Base-by-base conservation (phyloP, 2,329 filamentous ascomycete genomes). In the Ambrosiella beaveri region DNA sequence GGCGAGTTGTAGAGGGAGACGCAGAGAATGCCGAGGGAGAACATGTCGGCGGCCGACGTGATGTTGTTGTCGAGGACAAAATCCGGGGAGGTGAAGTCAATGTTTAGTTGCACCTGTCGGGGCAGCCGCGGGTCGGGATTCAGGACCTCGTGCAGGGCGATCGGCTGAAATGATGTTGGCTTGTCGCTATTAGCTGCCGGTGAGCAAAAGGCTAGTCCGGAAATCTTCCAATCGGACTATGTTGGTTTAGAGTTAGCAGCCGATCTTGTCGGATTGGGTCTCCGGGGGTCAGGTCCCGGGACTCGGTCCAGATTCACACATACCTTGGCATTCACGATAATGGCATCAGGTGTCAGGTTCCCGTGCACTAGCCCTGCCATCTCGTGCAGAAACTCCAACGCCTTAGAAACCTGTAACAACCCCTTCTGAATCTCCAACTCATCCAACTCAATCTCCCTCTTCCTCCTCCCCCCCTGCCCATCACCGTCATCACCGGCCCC, bases 371-470 rank as follows among this genome's bases (percentile, higher is more conserved):
- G 76, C 0, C 88, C 88, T 8, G 91, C 91, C 67, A 91, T 95
- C 67, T 97, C 91, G 67, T 97, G 91, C 61, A 97, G 72, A 67
- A 97, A 97, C 70, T 97, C 91, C 37, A 97, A 75, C 2, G 90
- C 91, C 68, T 96, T 96, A 66, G 85, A 90, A 62, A 98, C 79
- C 69, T 98, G 93, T 61, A 97, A 73, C 62, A 98, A 70, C 0
- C 93, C 93, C 71, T 98, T 98, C 69, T 98, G 93, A 65, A 97
- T 94, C 70, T 98, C 93, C 60, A 98, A 74, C 71, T 97, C 93
- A 67, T 98, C 93, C 62, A 98, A 88, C 68, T 97, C 91, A 12
- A 96, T 71, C 66, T 97, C 90, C 64, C 86, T 78, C 65, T 88
- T 76, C 64, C 82, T 78, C 63, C 81, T 77, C 54, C 80, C 81